Evolutionary conservation across 345 rosid genomes (phyloP), one percentile per base, ranked within the genome.

Genomic region (Populus simonii): DNA sequence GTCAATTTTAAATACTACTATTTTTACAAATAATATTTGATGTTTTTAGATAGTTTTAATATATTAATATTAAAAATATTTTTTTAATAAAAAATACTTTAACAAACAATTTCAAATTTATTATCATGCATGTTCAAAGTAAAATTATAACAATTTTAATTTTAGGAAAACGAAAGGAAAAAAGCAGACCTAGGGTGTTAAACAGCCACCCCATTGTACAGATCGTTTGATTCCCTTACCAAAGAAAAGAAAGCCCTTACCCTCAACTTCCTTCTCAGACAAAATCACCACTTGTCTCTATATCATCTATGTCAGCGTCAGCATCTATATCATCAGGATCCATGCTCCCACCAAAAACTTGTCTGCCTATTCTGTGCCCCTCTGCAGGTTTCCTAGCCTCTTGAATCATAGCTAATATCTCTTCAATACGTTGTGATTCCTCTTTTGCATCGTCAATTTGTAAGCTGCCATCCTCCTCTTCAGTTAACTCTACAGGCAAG

Each of bases 201-300:
- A 33, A 33, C 35, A 33, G 35, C 20, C 59, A n/a, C 23, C 59
- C 59, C n/a, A 53, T 0, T 53, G 59, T 53, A 20, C 23, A 18
- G 35, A 69, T 41, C 72, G 22, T 41, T 38, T 69, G 43, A 72
- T 72, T 67, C 72, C 75, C 7, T 2, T 11, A 2, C 2, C 16
- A 38, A 67, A 36, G 75, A 47, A 79, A 71, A 76, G 23, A 41
- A 39, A 20, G 22, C 61, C 71, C 77, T 72, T 68, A 76, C 73
- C 77, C 31, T 59, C 77, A 33, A 41, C 70, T 31, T 53, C 33
- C 73, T 70, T 80, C 43, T 66, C 17, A 94, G 31, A 94, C 97
- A 81, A 94, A 94, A 75, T 94, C 98, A 16, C 93, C 98, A 27
- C 91, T 89, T 35, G 85, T 82, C 75, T 89, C 97, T 0, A 81